Evolutionary conservation across 768 basidiomycete species (phyloP).

Genomic region (Baorangia bicolor): DNA sequence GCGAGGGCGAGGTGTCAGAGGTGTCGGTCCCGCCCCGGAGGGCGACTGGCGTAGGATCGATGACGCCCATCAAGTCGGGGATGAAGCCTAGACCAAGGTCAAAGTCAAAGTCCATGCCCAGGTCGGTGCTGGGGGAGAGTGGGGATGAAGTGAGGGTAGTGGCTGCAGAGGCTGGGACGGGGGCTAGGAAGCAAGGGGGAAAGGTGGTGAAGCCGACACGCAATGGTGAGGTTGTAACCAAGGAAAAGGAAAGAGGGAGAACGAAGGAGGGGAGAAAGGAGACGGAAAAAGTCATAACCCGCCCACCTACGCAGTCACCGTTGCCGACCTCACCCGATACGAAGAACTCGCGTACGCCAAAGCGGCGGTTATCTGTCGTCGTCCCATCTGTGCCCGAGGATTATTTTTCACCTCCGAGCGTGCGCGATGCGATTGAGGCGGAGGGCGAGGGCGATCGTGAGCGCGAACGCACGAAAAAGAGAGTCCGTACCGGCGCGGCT

Average conservation of each 20-base stretch:
- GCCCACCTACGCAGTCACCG: constrained; percentile 7
- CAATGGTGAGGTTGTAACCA: background rate
- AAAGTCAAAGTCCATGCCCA: constrained; percentile 5
- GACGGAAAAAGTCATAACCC: background rate
- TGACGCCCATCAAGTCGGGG: constrained; percentile 26
- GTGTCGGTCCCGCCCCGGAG: constrained; percentile 15
- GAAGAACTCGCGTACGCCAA: constrained; percentile 7
- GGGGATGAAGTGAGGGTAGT: background rate
- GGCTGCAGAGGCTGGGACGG: background rate
- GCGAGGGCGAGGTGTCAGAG: background rate
- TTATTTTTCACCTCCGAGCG: constrained; percentile 23
- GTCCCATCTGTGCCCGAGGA: constrained; percentile 28
- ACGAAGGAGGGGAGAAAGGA: background rate
- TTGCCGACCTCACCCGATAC: constrained; percentile 1
- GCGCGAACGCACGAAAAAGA: background rate
- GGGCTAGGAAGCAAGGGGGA: background rate
- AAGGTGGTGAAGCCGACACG: background rate
- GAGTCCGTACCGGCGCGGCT: background rate
- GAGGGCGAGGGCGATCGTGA: background rate
- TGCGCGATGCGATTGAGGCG: background rate
- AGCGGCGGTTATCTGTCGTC: constrained; percentile 29
- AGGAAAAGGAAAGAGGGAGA: background rate
- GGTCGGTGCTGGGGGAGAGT: background rate
- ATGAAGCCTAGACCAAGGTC: constrained; percentile 28
- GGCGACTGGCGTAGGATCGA: background rate